phyloP scores from a whole-genome alignment of 2,329 filamentous ascomycete species.

The Verticillium klebahnii region DNA sequence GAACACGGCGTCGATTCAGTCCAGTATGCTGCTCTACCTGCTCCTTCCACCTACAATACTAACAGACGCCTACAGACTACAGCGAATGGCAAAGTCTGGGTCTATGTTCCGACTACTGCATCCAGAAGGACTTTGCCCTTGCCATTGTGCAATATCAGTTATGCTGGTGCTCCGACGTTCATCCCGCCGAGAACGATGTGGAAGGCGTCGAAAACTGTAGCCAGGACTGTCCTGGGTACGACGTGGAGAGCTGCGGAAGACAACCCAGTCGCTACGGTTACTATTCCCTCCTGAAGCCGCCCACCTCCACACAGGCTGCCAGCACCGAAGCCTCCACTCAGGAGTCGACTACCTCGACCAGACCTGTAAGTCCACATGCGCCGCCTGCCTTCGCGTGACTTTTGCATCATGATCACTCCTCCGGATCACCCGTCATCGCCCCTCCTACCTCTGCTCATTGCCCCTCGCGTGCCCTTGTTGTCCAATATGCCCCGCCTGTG shows the following conservation, averaged over 20 bases:
- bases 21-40: slow-evolving; percentile 21
- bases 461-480: not conserved
- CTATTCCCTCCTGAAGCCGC: slow-evolving; percentile 45
- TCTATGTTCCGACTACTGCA: slow-evolving; percentile 59
- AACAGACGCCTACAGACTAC: slow-evolving; percentile 33
- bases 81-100: slow-evolving; percentile 65
- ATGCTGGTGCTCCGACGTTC: slow-evolving; percentile 74
- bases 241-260: slow-evolving; percentile 52
- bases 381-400: slow-evolving; percentile 7
- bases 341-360: slow-evolving; percentile 9
- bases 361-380: not conserved
- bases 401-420: slow-evolving; percentile 9
- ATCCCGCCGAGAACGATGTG: slow-evolving; percentile 42
- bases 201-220: slow-evolving; percentile 41
- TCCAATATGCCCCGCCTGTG: not conserved
- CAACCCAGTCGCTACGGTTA: slow-evolving; percentile 54
- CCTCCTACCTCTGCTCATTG: not conserved
- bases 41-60: not conserved
- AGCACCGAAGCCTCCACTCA: slow-evolving; percentile 9
- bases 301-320: slow-evolving; percentile 19
- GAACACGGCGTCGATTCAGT: slow-evolving; percentile 26
- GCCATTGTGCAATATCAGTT: slow-evolving; percentile 60
- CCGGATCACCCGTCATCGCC: slow-evolving; percentile 15
- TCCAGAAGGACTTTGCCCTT: slow-evolving; percentile 51
- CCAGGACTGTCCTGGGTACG: slow-evolving; percentile 63